Evolutionary conservation across 83 land plant genomes (phyloP).

Genomic region (Thuja plicata): DNA sequence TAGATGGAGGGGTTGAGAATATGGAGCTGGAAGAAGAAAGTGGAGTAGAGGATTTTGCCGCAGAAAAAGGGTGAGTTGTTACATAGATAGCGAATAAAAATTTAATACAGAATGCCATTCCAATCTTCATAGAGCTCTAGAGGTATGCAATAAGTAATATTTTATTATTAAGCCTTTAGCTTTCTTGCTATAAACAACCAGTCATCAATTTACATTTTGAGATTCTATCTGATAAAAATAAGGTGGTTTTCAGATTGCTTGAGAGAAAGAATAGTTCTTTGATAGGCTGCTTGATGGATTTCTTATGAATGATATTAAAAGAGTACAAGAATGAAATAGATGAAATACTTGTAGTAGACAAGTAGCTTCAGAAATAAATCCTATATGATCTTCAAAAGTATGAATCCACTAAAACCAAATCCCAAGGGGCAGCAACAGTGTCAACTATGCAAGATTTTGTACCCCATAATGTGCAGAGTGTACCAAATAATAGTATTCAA

Average conservation of each 20-base stretch:
- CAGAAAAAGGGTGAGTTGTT: slow-evolving; percentile 65
- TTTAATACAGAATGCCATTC: slow-evolving; percentile 86
- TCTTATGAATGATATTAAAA: slow-evolving; percentile 75
- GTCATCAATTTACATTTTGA: neutral
- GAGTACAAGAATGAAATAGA: slow-evolving; percentile 93
- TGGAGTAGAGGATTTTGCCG: slow-evolving; percentile 43
- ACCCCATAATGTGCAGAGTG: slow-evolving; percentile 15
- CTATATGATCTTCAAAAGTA: slow-evolving; percentile 89
- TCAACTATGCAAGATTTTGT: slow-evolving; percentile 24
- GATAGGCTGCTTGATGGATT: slow-evolving; percentile 87
- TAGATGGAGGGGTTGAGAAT: slow-evolving; percentile 29
- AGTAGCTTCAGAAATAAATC: slow-evolving; percentile 88
- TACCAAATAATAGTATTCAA: no score
- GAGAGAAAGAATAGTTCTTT: slow-evolving; percentile 91
- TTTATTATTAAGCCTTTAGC: neutral
- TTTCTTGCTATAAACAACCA: neutral
- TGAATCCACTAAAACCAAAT: slow-evolving; percentile 64
- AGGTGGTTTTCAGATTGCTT: slow-evolving; percentile 40
- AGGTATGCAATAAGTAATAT: slow-evolving; percentile 28
- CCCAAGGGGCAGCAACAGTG: slow-evolving; percentile 45
- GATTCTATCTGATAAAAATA: no score
- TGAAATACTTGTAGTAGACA: slow-evolving; percentile 84
- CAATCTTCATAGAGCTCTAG: slow-evolving; percentile 93
- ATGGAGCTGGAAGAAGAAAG: slow-evolving; percentile 62
- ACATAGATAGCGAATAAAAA: slow-evolving; percentile 79